phyloP scores from a whole-genome alignment of 1,284 basidiomycete genomes.

The Xerocomus amazonicus region DNA sequence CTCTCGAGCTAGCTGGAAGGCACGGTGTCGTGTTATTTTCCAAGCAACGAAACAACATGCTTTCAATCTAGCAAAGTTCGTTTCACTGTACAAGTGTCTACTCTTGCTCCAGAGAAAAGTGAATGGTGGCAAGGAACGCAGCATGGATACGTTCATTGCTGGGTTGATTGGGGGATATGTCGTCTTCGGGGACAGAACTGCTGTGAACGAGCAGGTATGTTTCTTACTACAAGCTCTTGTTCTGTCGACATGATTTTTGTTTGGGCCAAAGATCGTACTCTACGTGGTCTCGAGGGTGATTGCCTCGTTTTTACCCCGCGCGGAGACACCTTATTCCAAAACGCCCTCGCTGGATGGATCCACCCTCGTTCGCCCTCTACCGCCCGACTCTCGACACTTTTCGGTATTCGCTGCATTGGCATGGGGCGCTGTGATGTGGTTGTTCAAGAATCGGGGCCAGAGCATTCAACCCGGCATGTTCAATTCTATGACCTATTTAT shows the following conservation, averaged over 20 bases:
- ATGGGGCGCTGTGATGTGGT: conserved; percentile 98
- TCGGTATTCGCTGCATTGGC: conserved; percentile 84
- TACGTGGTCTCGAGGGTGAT: conserved; percentile 91
- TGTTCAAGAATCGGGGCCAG: conserved; percentile 84
- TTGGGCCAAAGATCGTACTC: conserved; percentile 78
- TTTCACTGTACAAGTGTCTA: conserved; percentile 88
- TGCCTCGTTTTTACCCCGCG: conserved; percentile 82
- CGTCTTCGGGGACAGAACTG: conserved; percentile 91
- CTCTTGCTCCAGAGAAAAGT: conserved; percentile 77
- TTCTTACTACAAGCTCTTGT: not conserved
- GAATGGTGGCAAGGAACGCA: conserved; percentile 79
- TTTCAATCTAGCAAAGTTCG: conserved; percentile 89
- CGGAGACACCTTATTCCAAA: conserved; percentile 45
- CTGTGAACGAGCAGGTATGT: conserved; percentile 96
- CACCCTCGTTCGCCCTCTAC: conserved; percentile 59
- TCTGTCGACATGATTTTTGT: not conserved
- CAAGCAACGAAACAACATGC: conserved; percentile 89
- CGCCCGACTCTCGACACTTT: conserved; percentile 81
- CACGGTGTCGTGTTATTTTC: conserved; percentile 68
- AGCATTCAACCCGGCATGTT: conserved; percentile 93
- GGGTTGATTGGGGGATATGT: conserved; percentile 90
- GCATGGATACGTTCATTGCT: conserved; percentile 87
- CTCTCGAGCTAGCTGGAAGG: conserved; percentile 53
- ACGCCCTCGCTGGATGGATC: conserved; percentile 37
- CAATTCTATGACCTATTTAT: conserved; percentile 77